phyloP scores from a whole-genome alignment of 495 filamentous ascomycete genomes.

The Endocarpon pusillum region DNA sequence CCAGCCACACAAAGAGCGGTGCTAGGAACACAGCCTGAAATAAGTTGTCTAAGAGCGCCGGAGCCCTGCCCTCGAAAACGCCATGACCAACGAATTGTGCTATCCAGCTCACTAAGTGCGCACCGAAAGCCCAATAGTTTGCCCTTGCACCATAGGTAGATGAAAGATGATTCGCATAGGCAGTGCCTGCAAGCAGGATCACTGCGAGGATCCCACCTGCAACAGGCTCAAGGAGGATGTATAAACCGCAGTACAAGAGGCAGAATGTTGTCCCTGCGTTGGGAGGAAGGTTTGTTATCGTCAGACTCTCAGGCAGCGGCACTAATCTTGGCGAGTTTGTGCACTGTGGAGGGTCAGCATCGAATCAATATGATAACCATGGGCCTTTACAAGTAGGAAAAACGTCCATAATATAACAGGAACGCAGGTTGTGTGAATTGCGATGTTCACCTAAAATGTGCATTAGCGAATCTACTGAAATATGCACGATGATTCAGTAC shows the following conservation, averaged over 20 bases:
- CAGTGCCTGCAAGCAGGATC: constrained; percentile 54
- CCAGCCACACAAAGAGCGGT: constrained; percentile 96
- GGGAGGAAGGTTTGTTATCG: constrained; percentile 57
- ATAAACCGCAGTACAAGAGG: constrained; percentile 57
- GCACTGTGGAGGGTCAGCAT: constrained; percentile 29
- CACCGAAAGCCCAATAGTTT: constrained; percentile 50
- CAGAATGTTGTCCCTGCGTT: constrained; percentile 66
- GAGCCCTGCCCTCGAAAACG: constrained; percentile 71
- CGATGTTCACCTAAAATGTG: constrained; percentile 48
- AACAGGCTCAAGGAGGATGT: constrained; percentile 85
- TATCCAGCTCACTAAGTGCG: constrained; percentile 65
- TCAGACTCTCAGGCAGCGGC: constrained; percentile 48
- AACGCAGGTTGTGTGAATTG: constrained; percentile 82
- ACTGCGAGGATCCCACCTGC: constrained; percentile 61
- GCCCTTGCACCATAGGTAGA: constrained; percentile 42
- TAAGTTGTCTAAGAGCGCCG: constrained; percentile 78
- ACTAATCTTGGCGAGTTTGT: constrained; percentile 63
- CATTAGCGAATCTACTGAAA: constrained; percentile 6
- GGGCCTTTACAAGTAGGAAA: constrained; percentile 53
- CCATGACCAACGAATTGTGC: constrained; percentile 87
- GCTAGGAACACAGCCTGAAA: constrained; percentile 85
- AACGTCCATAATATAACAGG: constrained; percentile 65
- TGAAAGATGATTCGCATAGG: constrained; percentile 57
- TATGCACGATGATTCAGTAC: constrained; percentile 25
- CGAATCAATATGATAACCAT: constrained; percentile 1